These are phyloP conservation scores for Diaporthe sp. DNA, from an alignment of 2,329 filamentous ascomycete genomes.

Conservation along the genomic window DNA sequence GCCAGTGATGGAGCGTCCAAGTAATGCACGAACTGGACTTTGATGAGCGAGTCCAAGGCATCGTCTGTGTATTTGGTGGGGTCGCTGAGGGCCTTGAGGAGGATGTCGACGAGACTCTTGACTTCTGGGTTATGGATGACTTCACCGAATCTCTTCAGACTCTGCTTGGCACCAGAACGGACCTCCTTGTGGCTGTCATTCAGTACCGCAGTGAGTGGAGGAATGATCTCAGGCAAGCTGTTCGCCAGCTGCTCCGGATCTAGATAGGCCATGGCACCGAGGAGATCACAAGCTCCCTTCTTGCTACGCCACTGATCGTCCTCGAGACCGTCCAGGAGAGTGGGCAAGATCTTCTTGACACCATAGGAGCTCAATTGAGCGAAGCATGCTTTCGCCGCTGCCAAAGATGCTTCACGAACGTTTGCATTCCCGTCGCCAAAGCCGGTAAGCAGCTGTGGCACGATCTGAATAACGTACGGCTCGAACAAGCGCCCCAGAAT, in stretches of 20 bases:
- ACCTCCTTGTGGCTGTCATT: constrained; percentile 99
- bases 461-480: constrained; percentile 95
- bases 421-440: constrained; percentile 92
- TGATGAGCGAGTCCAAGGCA: constrained; percentile 92
- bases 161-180: constrained; percentile 89
- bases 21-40: constrained; percentile 98
- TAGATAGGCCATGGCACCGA: constrained; percentile 98
- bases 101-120: constrained; percentile 88
- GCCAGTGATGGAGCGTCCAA: constrained; percentile 97
- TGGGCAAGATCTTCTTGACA: constrained; percentile 94
- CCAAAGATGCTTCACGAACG: constrained; percentile 92
- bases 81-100: constrained; percentile 96
- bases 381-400: constrained; percentile 95
- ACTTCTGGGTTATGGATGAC: constrained; percentile 99
- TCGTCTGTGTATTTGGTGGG: constrained; percentile 98
- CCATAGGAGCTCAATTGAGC: constrained; percentile 93
- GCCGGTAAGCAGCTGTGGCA: constrained; percentile 87
- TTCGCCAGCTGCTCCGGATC: constrained; percentile 94
- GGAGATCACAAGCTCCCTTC: constrained; percentile 94
- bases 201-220: constrained; percentile 90
- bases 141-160: constrained; percentile 96
- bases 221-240: constrained; percentile 96
- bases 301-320: constrained; percentile 98
- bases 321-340: constrained; percentile 89
- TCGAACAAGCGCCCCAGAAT: constrained; percentile 92